Conservation (phyloP, 2,329 filamentous ascomycete species). For the Ophiostoma ulmi region DNA sequence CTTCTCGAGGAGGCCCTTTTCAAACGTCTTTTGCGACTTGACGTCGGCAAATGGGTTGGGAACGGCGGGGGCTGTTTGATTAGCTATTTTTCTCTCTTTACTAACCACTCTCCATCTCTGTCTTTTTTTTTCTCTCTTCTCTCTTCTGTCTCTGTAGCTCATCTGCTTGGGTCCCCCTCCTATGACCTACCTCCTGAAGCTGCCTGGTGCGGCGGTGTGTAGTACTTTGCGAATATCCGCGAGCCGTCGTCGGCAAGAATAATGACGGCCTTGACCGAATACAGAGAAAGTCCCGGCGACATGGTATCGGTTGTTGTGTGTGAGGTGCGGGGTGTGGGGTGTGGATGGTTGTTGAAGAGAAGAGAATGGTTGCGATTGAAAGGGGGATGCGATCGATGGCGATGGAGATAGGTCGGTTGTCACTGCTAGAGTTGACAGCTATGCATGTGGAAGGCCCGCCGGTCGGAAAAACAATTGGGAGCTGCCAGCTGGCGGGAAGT, state of each 20-base stretch:
- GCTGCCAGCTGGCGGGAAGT: constrained; percentile 3
- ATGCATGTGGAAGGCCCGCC: constrained; percentile 21
- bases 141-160: background rate
- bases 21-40: constrained; percentile 93
- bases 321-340: background rate
- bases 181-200: constrained; percentile 23
- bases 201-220: constrained; percentile 55
- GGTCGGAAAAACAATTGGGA: constrained; percentile 25
- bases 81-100: background rate
- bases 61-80: constrained; percentile 11
- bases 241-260: constrained; percentile 83
- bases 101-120: too few species aligned
- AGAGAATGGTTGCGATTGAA: background rate
- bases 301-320: constrained; percentile 24
- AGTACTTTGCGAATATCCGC: constrained; percentile 93
- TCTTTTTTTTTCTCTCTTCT: background rate
- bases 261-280: constrained; percentile 31
- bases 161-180: background rate
- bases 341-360: constrained; percentile 10
- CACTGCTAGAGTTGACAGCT: constrained; percentile 21
- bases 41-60: constrained; percentile 69
- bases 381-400: background rate
- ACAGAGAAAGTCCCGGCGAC: constrained; percentile 29
- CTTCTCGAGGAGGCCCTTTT: constrained; percentile 91
- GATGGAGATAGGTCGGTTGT: background rate